Percentiles rank a stretch among this genome's conserved stretches.
These are phyloP conservation scores for Aureobasidium zeae DNA, from an alignment of 2,329 filamentous ascomycete genomes.

Conservation along the genomic window DNA sequence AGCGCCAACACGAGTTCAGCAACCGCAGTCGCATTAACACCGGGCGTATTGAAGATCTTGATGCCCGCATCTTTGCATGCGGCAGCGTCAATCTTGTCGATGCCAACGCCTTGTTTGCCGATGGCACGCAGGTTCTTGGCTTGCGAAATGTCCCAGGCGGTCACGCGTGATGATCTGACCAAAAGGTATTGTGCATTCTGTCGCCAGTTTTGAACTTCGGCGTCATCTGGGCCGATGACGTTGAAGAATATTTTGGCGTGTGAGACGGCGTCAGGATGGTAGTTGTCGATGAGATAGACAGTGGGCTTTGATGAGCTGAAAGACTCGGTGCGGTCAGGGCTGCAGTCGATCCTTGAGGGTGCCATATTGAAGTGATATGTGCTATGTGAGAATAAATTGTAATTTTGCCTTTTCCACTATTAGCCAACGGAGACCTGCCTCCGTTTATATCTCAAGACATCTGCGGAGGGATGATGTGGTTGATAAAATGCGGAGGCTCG, in stretches of 20 bases:
- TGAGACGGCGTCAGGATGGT: constrained; percentile 24
- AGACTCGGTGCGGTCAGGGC: not conserved
- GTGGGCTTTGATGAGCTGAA: constrained; percentile 10
- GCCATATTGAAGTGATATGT: not conserved
- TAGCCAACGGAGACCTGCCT: too few species aligned
- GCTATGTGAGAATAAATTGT: not conserved
- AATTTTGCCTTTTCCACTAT: too few species aligned
- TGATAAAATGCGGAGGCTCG: not conserved
- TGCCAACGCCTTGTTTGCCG: constrained; percentile 41
- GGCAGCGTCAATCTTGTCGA: constrained; percentile 38
- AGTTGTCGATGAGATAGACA: constrained; percentile 24
- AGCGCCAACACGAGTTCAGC: constrained; percentile 29
- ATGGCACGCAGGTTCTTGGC: constrained; percentile 32
- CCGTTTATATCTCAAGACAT: too few species aligned
- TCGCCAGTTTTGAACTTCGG: constrained; percentile 33
- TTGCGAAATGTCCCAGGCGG: constrained; percentile 20
- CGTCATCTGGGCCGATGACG: constrained; percentile 29
- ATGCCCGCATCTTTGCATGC: constrained; percentile 34
- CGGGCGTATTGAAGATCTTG: constrained; percentile 41
- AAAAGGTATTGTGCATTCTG: constrained; percentile 35
- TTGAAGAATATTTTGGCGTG: constrained; percentile 33
- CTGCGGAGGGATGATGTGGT: too few species aligned
- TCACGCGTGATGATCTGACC: constrained; percentile 29
- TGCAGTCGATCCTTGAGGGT: constrained; percentile 3
- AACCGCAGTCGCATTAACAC: constrained; percentile 32